Conservation (phyloP, 371 early-diverging fungal genomes). For the Capillidium heterosporum region DNA sequence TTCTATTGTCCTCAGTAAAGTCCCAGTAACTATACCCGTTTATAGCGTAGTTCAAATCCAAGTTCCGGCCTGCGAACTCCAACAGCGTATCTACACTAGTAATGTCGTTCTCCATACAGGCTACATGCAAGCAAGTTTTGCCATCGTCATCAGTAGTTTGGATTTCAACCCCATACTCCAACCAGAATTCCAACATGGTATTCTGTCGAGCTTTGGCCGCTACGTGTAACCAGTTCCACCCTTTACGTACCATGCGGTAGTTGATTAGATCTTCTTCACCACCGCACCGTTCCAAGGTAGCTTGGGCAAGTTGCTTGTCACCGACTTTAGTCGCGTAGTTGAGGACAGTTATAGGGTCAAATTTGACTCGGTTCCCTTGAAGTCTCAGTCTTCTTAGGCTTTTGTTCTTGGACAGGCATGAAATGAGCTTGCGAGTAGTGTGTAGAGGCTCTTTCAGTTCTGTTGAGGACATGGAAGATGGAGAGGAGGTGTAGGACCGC, state of each 20-base stretch:
- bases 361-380: conserved; percentile 12
- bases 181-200: conserved; percentile 18
- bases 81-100: conserved; percentile 20
- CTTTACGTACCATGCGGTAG: conserved; percentile 14
- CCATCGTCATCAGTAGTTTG: conserved; percentile 27
- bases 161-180: conserved; percentile 17
- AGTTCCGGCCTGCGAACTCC: background rate
- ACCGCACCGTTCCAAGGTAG: conserved; percentile 1
- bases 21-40: no score
- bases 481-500: background rate
- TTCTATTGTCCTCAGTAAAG: no score
- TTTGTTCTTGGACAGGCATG: conserved; percentile 3
- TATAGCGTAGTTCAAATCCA: no score
- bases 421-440: background rate
- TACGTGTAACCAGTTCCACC: conserved; percentile 27
- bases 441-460: background rate
- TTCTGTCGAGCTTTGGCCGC: conserved; percentile 30
- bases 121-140: conserved; percentile 48
- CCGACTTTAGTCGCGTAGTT: conserved; percentile 15
- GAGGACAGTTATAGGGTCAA: conserved; percentile 16
- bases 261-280: background rate
- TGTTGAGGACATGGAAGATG: background rate
- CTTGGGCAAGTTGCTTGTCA: conserved; percentile 11
- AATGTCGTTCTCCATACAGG: conserved; percentile 33
- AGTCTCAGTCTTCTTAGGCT: background rate